These are phyloP conservation scores for Colletotrichum sp. DNA, from an alignment of 2,329 filamentous ascomycete genomes.

Conservation along the genomic window DNA sequence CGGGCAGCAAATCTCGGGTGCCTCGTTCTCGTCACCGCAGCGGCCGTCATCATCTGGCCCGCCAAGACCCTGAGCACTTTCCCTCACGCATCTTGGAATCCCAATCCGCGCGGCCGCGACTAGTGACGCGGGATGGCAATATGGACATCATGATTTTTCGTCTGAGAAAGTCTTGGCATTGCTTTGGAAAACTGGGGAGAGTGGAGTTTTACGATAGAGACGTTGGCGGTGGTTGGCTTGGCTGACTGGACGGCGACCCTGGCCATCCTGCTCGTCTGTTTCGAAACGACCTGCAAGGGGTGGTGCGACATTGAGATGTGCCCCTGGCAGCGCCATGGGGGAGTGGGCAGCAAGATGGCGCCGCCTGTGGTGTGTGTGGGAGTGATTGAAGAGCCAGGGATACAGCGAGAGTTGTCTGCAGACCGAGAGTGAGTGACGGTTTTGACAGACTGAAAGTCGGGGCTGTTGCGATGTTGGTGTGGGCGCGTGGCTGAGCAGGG, in stretches of 20 bases:
- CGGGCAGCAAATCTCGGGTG: neutral
- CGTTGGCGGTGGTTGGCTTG: conserved; percentile 9
- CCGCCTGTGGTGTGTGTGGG: neutral
- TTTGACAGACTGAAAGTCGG: neutral
- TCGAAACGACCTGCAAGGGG: conserved; percentile 16
- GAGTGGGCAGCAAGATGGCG: neutral
- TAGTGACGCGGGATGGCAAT: neutral
- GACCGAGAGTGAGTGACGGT: neutral
- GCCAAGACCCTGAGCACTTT: neutral
- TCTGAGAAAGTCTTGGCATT: conserved; percentile 12
- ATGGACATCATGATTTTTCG: neutral
- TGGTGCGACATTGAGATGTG: neutral
- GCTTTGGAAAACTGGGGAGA: conserved; percentile 14
- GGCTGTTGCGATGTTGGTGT: neutral
- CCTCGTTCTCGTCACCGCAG: neutral
- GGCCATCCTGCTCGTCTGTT: neutral
- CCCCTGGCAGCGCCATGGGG: neutral
- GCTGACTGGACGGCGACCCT: neutral
- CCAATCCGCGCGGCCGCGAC: neutral
- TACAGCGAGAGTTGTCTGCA: neutral
- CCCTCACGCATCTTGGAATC: neutral
- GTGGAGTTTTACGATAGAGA: neutral
- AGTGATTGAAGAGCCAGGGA: neutral
- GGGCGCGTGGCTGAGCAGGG: neutral
- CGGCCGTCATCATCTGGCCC: neutral